Conservation (phyloP, 148 eudicot genomes). For the Chenopodium album region DNA sequence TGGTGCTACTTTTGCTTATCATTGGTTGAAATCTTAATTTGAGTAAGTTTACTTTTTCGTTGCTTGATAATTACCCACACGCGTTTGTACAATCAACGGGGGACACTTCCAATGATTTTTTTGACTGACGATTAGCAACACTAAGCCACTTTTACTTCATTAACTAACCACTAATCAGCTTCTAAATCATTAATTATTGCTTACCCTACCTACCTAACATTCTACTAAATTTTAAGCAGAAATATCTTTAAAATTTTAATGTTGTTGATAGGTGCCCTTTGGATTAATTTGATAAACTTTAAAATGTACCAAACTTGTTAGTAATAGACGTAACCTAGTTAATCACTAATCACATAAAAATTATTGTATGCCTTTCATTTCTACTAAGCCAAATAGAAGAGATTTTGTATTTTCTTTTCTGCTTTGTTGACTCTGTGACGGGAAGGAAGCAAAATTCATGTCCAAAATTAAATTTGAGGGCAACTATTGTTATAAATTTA, state of each 20-base stretch:
- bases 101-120: not conserved
- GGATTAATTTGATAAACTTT: too few species aligned
- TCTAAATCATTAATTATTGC: not conserved
- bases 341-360: too few species aligned
- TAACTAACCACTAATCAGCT: not conserved
- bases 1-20: not conserved
- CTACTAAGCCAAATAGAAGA: too few species aligned
- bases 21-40: not conserved
- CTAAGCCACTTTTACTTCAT: not conserved
- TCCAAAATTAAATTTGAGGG: too few species aligned
- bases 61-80: not conserved
- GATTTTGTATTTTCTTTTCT: too few species aligned
- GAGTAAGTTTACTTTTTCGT: not conserved
- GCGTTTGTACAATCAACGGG: conserved; percentile 7
- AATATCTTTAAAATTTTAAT: not conserved
- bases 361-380: too few species aligned
- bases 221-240: not conserved
- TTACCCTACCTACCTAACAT: not conserved
- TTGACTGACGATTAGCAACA: not conserved
- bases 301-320: too few species aligned
- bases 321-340: too few species aligned
- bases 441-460: too few species aligned
- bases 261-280: too few species aligned
- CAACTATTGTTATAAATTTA: too few species aligned
- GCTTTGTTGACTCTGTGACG: too few species aligned